Evolutionary conservation across 1,284 basidiomycete genomes (phyloP).

Genomic region (Ganoderma multipileum): DNA sequence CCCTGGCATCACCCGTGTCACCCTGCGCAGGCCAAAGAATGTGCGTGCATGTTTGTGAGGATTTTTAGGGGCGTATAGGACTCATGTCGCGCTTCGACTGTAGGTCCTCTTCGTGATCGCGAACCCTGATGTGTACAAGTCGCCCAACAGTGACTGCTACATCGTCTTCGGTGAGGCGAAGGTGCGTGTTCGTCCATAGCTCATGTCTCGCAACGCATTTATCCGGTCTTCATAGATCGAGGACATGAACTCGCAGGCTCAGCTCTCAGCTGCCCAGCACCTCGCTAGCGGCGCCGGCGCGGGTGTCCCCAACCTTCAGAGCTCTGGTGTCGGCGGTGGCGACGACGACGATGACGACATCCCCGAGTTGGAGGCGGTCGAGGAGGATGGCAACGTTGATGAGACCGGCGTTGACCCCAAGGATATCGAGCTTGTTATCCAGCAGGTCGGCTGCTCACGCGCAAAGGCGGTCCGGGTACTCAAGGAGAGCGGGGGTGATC

Average conservation of each 20-base stretch:
- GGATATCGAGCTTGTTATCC: conserved; percentile 95
- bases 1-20: conserved; percentile 93
- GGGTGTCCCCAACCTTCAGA: conserved; percentile 60
- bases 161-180: conserved; percentile 99
- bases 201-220: not conserved
- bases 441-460: conserved; percentile 83
- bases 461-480: conserved; percentile 89
- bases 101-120: conserved; percentile 93
- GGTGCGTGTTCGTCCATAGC: conserved; percentile 46
- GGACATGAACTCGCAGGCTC: conserved; percentile 89
- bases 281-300: conserved; percentile 64
- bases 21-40: conserved; percentile 93
- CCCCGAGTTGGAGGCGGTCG: conserved; percentile 81
- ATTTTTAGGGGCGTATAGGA: too few species aligned
- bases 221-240: conserved; percentile 66
- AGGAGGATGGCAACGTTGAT: conserved; percentile 80
- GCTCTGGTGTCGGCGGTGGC: conserved; percentile 54
- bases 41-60: conserved; percentile 52
- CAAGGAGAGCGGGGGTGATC: conserved; percentile 89
- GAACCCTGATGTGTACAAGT: conserved; percentile 97
- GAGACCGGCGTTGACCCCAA: conserved; percentile 90
- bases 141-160: conserved; percentile 96
- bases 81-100: not conserved
- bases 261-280: conserved; percentile 86
- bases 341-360: conserved; percentile 81